A percentile compares a stretch with the other conserved stretches of the same genome.
Conservation (phyloP, 441 rosid genomes). For the Jatropha podagrica region DNA sequence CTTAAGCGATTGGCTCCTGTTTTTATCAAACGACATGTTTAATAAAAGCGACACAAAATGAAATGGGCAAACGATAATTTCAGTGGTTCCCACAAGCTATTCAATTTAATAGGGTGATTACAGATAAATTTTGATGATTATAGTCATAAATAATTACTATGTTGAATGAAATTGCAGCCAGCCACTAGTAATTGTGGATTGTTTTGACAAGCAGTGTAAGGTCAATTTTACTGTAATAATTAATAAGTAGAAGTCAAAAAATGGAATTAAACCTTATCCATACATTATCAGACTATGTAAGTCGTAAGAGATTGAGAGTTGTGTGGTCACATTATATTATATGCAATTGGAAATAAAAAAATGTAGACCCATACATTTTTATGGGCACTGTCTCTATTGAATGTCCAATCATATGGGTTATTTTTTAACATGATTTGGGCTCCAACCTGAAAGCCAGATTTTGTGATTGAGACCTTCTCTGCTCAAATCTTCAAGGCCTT, state of each 20-base stretch:
- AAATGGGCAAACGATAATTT: too few relatives aligned
- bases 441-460: not conserved
- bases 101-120: not conserved
- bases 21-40: not conserved
- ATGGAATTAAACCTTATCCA: not conserved
- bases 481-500: not conserved
- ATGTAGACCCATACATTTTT: constrained; percentile 21
- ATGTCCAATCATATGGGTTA: constrained; percentile 12
- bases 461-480: not conserved
- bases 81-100: not conserved
- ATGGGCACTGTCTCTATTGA: constrained; percentile 16
- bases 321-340: not conserved
- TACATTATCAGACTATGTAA: too few relatives aligned
- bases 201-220: not conserved
- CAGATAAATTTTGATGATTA: not conserved
- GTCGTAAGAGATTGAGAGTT: not conserved
- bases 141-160: constrained; percentile 4
- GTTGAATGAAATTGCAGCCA: not conserved
- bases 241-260: not conserved
- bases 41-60: not conserved
- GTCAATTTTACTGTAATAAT: too few relatives aligned
- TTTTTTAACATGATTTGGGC: not conserved
- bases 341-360: constrained; percentile 8
- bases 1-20: constrained; percentile 7
- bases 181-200: not conserved